These are phyloP conservation scores for Yarrowia sp. DNA, from an alignment of 805 yeast species.

Conservation along the genomic window DNA sequence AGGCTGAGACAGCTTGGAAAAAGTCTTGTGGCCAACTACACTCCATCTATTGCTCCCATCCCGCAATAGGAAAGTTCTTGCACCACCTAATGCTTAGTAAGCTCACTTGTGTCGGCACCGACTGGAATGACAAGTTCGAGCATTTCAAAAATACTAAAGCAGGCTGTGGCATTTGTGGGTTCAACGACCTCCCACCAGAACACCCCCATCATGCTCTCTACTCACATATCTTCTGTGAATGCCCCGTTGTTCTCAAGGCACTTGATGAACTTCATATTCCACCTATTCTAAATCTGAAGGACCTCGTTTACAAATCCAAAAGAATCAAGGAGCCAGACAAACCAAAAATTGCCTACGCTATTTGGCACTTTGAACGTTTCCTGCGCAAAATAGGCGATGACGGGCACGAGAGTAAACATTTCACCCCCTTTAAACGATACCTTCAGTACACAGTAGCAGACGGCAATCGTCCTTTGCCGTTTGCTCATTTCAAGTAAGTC, in stretches of 20 bases:
- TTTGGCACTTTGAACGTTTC: not conserved
- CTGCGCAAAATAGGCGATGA: not conserved
- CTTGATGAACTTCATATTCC: not conserved
- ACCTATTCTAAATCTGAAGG: not conserved
- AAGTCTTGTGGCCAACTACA: not conserved
- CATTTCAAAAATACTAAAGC: not conserved
- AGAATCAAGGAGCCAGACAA: not conserved
- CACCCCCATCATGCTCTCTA: not conserved
- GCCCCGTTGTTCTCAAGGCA: not conserved
- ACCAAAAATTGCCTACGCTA: not conserved
- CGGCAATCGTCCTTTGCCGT: not conserved
- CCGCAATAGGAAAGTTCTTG: not conserved
- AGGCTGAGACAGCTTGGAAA: not conserved
- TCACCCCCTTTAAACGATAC: not conserved
- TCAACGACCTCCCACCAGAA: not conserved
- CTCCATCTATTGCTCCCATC: not conserved
- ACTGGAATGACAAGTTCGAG: not conserved
- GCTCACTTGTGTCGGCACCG: not conserved
- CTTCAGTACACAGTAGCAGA: not conserved
- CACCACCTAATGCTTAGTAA: not conserved
- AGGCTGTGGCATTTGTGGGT: not conserved
- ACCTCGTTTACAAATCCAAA: not conserved
- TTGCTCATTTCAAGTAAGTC: not conserved
- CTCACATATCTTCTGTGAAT: not conserved
- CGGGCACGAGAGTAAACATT: not conserved